Conservation (phyloP, 768 basidiomycete species). For the Lactarius psammicola region DNA sequence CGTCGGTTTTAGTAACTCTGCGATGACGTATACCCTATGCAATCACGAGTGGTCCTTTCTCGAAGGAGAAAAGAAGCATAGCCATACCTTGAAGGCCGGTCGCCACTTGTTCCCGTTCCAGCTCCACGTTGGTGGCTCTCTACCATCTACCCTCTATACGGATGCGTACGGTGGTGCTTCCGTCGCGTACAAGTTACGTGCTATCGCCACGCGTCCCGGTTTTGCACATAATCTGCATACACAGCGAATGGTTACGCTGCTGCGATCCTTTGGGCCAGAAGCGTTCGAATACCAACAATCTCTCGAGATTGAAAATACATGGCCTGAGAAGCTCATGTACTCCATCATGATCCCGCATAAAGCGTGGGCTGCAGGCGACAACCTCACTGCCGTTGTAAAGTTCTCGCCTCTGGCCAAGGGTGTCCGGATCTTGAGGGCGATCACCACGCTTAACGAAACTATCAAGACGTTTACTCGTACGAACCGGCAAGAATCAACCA, state of each 20-base stretch:
- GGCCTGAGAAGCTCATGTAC: slow-evolving; percentile 98
- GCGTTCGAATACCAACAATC: slow-evolving; percentile 96
- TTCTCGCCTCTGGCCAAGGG: slow-evolving; percentile 88
- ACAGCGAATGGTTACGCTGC: slow-evolving; percentile 57
- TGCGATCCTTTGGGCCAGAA: slow-evolving; percentile 73
- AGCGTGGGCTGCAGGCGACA: slow-evolving; percentile 91
- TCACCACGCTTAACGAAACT: slow-evolving; percentile 71
- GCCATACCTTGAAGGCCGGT: slow-evolving; percentile 94
- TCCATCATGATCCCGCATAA: slow-evolving; percentile 92
- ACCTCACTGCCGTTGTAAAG: slow-evolving; percentile 76
- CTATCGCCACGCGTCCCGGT: slow-evolving; percentile 74
- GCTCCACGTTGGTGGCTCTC: slow-evolving; percentile 76
- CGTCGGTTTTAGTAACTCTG: slow-evolving; percentile 45
- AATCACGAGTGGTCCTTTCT: slow-evolving; percentile 93
- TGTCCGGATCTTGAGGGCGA: slow-evolving; percentile 62
- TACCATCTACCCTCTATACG: slow-evolving; percentile 76
- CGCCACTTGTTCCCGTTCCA: slow-evolving; percentile 91
- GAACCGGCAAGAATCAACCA: slow-evolving; percentile 57
- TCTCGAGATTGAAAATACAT: slow-evolving; percentile 93
- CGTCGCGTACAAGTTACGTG: slow-evolving; percentile 87
- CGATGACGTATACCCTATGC: slow-evolving; percentile 61
- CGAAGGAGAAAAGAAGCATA: slow-evolving; percentile 72
- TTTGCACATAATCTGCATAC: slow-evolving; percentile 68
- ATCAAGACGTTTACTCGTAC: slow-evolving; percentile 58
- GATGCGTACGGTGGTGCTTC: slow-evolving; percentile 55